A percentile compares a stretch with the other conserved stretches of the same genome.
These are phyloP conservation scores for Beauveria australis DNA, from an alignment of 2,329 filamentous ascomycete species.

Conservation along the genomic window DNA sequence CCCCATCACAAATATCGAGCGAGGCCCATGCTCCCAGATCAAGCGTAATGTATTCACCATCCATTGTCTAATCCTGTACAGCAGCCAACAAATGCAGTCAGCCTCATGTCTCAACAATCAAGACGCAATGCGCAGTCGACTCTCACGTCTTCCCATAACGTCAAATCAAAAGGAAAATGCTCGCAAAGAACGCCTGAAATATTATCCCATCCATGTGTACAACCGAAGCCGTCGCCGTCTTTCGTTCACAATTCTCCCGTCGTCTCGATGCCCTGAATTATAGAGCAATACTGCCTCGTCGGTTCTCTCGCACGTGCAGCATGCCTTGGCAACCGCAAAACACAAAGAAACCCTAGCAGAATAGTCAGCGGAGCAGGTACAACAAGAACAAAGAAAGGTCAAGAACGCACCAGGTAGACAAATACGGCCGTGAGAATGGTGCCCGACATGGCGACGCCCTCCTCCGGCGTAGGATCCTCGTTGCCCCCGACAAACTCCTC, in stretches of 20 bases:
- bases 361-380: not conserved
- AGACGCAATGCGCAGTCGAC: not conserved
- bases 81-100: not conserved
- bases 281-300: constrained; percentile 76
- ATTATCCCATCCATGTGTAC: not conserved
- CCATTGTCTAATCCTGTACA: constrained; percentile 1
- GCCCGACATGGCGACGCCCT: constrained; percentile 69
- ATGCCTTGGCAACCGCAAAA: constrained; percentile 88
- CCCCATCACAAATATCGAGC: not conserved
- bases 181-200: constrained; percentile 6
- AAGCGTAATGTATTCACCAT: not conserved
- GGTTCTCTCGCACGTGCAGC: constrained; percentile 74
- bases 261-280: constrained; percentile 28
- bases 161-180: not conserved
- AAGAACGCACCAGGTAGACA: constrained; percentile 72
- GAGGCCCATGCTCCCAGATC: not conserved
- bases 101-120: not conserved
- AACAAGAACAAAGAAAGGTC: not conserved
- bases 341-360: constrained; percentile 67
- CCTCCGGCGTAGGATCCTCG: constrained; percentile 58
- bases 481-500: constrained; percentile 74
- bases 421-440: constrained; percentile 84
- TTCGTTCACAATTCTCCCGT: not conserved
- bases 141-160: not conserved
- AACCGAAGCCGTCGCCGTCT: not conserved